Conservation (phyloP, 495 filamentous ascomycete genomes). For the Xylaria telfairii region DNA sequence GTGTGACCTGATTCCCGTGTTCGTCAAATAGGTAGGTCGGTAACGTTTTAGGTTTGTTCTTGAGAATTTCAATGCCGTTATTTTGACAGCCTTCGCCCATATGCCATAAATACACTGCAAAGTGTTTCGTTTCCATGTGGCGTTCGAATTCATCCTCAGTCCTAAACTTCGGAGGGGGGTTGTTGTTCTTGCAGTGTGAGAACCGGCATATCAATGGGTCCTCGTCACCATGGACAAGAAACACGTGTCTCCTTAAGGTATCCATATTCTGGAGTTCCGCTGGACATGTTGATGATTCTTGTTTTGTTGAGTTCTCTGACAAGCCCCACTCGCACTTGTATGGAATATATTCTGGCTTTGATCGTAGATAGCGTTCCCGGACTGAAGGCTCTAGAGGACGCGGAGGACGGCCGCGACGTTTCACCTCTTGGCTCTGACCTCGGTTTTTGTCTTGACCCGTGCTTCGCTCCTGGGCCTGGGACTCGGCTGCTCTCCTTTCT, state of each 20-base stretch:
- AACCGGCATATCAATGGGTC: constrained; percentile 44
- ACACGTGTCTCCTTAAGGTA: constrained; percentile 70
- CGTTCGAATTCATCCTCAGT: constrained; percentile 55
- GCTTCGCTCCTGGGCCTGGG: constrained; percentile 8
- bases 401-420: constrained; percentile 37
- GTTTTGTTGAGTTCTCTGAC: constrained; percentile 1
- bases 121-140: constrained; percentile 68
- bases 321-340: constrained; percentile 51
- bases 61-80: constrained; percentile 33
- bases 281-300: constrained; percentile 51
- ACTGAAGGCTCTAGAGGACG: constrained; percentile 24
- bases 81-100: constrained; percentile 67
- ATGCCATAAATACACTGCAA: constrained; percentile 65
- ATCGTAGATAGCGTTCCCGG: constrained; percentile 34
- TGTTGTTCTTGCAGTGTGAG: constrained; percentile 39
- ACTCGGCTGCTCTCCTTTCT: constrained; percentile 15
- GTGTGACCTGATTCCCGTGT: constrained; percentile 51
- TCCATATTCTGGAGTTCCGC: constrained; percentile 78
- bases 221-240: constrained; percentile 56
- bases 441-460: constrained; percentile 22
- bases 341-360: constrained; percentile 32
- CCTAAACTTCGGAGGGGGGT: constrained; percentile 30
- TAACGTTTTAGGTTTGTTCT: constrained; percentile 33
- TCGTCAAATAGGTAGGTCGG: constrained; percentile 50
- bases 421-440: constrained; percentile 26